phyloP scores from a whole-genome alignment of 805 yeast genomes.

The Wickerhamiella domercqiae region DNA sequence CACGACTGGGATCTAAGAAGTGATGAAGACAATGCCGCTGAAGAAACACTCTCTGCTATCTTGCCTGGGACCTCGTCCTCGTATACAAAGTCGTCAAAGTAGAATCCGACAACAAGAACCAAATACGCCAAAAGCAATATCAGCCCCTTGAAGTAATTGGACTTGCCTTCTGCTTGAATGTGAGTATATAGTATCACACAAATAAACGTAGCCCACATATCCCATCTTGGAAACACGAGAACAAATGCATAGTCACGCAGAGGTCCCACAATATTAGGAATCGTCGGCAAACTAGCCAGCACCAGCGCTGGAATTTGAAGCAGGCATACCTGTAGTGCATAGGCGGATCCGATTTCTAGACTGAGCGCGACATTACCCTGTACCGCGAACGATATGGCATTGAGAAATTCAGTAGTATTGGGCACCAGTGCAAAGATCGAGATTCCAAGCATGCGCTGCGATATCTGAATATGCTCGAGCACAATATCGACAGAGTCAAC shows the following conservation, averaged over 20 bases:
- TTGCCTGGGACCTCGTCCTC: conserved; percentile 7
- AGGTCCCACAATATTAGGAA: conserved; percentile 8
- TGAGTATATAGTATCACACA: conserved; percentile 84
- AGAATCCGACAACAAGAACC: conserved; percentile 69
- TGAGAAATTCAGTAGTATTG: conserved; percentile 88
- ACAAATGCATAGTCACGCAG: conserved; percentile 37
- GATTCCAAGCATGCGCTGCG: conserved; percentile 82
- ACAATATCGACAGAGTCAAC: conserved; percentile 90
- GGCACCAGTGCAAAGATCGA: conserved; percentile 94
- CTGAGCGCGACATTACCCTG: conserved; percentile 92
- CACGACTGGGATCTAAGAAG: background rate
- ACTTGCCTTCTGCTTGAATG: conserved; percentile 90
- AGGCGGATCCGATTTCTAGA: conserved; percentile 97
- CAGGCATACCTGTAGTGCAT: conserved; percentile 87
- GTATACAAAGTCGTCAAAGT: conserved; percentile 36
- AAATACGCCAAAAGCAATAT: conserved; percentile 65
- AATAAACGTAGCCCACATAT: conserved; percentile 65
- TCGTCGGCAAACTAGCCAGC: conserved; percentile 42
- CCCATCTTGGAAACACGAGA: conserved; percentile 90
- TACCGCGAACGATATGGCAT: conserved; percentile 92
- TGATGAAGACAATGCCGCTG: too few species aligned
- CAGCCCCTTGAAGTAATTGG: conserved; percentile 90
- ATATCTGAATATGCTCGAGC: conserved; percentile 57
- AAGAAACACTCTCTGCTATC: too few species aligned
- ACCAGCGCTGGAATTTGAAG: conserved; percentile 88